These are phyloP conservation scores for Hemileccinum rubropunctum DNA, from an alignment of 768 basidiomycete species.

Conservation along the genomic window DNA sequence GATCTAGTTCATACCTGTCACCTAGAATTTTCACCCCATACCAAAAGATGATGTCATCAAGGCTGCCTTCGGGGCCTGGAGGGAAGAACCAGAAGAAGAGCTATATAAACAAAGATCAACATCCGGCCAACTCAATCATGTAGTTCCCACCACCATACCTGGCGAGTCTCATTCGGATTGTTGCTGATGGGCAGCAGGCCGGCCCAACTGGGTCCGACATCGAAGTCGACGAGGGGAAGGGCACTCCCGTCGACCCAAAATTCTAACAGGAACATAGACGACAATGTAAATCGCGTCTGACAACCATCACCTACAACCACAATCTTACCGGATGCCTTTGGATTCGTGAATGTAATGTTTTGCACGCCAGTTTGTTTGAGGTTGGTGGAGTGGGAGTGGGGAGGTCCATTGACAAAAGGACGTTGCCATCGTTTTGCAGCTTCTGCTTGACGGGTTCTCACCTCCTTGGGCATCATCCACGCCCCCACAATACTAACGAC, in stretches of 20 bases:
- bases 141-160: conserved; percentile 37
- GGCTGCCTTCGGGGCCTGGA: conserved; percentile 66
- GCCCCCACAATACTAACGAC: conserved; percentile 5
- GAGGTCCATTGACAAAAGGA: conserved; percentile 6
- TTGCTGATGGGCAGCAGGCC: conserved; percentile 71
- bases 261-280: conserved; percentile 34
- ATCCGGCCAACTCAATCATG: neutral
- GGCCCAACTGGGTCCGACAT: conserved; percentile 74
- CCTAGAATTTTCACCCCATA: conserved; percentile 17
- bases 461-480: conserved; percentile 35
- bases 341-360: conserved; percentile 72
- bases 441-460: conserved; percentile 44
- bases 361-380: conserved; percentile 33
- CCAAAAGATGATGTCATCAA: conserved; percentile 78
- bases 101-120: conserved; percentile 32
- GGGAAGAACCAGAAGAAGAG: conserved; percentile 87
- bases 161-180: conserved; percentile 58
- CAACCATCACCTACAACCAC: neutral
- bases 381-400: neutral
- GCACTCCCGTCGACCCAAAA: conserved; percentile 66
- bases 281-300: neutral
- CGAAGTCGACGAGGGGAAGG: conserved; percentile 69
- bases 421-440: conserved; percentile 43
- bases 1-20: neutral
- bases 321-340: conserved; percentile 54